phyloP scores from a whole-genome alignment of 2,329 filamentous ascomycete genomes.

The Venturia carpophila region DNA sequence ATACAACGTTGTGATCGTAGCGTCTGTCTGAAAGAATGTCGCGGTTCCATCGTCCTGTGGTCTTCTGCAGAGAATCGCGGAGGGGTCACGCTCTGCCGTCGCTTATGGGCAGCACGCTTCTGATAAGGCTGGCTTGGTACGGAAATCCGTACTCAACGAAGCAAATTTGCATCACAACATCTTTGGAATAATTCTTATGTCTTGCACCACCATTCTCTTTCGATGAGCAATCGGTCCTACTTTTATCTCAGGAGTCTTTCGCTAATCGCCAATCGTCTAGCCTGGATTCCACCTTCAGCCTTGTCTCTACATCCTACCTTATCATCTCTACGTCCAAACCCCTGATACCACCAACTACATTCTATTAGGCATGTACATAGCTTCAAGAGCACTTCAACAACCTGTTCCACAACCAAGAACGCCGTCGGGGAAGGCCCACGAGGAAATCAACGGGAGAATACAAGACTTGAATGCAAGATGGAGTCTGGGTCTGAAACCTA shows the following conservation, averaged over 20 bases:
- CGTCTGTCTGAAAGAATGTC: no score
- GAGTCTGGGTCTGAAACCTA: neutral
- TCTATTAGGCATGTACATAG: neutral
- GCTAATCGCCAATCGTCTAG: neutral
- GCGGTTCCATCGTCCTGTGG: no score
- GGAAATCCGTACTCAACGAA: no score
- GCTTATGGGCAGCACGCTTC: no score
- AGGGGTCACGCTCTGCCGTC: no score
- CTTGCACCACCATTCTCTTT: neutral
- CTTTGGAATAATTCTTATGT: neutral
- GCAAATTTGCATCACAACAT: neutral
- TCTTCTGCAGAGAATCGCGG: no score
- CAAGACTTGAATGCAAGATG: slow-evolving; percentile 5
- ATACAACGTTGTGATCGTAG: no score
- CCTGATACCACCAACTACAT: neutral
- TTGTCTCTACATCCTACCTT: neutral
- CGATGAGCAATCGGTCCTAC: neutral
- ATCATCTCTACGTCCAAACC: neutral
- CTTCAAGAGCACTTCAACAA: neutral
- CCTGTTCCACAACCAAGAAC: slow-evolving; percentile 5
- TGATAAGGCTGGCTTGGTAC: no score
- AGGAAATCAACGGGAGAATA: slow-evolving; percentile 10
- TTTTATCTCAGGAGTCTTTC: neutral
- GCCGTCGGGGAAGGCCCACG: neutral
- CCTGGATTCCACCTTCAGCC: neutral